Evolutionary conservation across 2,329 filamentous ascomycete species (phyloP).

Genomic region (Macrophomina pseudophaseolina): DNA sequence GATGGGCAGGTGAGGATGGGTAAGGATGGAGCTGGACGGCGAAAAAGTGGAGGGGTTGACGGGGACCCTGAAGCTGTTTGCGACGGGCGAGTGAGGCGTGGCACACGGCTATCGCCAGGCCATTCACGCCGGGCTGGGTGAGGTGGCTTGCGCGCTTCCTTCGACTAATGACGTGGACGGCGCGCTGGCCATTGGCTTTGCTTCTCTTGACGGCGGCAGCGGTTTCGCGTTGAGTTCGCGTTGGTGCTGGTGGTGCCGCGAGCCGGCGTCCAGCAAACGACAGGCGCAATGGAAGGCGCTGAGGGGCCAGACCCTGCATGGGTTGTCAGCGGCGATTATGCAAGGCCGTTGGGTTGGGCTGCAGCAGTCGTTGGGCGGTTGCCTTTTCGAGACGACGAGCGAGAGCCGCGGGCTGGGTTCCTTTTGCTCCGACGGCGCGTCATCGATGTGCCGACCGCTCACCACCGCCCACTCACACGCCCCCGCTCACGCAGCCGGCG

Average conservation of each 20-base stretch:
- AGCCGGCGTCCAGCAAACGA: neutral
- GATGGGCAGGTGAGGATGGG: neutral
- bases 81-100: neutral
- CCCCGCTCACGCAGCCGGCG: neutral
- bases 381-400: neutral
- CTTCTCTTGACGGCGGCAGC: neutral
- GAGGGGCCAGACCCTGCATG: constrained; percentile 13
- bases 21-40: neutral
- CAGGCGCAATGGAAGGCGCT: too few relatives aligned
- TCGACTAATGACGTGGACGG: constrained; percentile 10
- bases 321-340: constrained; percentile 8
- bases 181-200: neutral
- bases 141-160: neutral
- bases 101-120: neutral
- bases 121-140: neutral
- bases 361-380: neutral
- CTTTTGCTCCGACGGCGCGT: neutral
- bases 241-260: neutral
- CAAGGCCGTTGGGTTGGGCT: constrained; percentile 20
- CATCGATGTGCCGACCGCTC: neutral
- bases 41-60: neutral
- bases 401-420: neutral
- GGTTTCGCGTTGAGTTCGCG: constrained; percentile 5
- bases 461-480: neutral
- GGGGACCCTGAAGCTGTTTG: constrained; percentile 2